Conservation (phyloP, 495 filamentous ascomycete species). For the Penicillium argentinense region DNA sequence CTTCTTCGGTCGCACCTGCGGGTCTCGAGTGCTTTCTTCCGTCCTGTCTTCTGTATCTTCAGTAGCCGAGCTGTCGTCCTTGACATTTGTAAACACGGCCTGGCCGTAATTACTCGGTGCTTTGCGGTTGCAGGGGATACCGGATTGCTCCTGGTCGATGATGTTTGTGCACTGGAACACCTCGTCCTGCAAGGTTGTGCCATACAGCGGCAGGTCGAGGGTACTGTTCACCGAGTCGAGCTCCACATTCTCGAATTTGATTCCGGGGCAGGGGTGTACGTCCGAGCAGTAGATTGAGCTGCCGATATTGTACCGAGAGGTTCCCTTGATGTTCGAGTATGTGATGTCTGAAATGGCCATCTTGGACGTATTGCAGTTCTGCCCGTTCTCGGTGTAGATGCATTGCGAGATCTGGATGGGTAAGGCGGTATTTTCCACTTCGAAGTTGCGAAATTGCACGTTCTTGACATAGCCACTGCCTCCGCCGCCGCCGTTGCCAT, state of each 20-base stretch:
- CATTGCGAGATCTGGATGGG: constrained; percentile 60
- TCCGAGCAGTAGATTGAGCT: constrained; percentile 54
- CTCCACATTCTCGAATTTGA: constrained; percentile 51
- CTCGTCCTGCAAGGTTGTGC: constrained; percentile 22
- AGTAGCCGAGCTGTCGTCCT: not conserved
- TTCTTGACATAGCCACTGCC: constrained; percentile 45
- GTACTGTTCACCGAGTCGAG: constrained; percentile 38
- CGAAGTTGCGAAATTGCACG: constrained; percentile 52
- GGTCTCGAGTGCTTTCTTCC: not conserved
- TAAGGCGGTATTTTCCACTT: constrained; percentile 47
- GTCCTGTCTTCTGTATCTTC: not conserved
- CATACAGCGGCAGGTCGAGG: constrained; percentile 20
- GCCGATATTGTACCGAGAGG: constrained; percentile 53
- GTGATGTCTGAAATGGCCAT: constrained; percentile 50
- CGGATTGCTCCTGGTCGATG: constrained; percentile 12
- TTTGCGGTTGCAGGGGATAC: constrained; percentile 24
- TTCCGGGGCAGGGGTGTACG: constrained; percentile 45
- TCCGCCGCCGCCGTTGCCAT: constrained; percentile 34
- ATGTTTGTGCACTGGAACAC: constrained; percentile 29
- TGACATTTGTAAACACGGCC: constrained; percentile 18
- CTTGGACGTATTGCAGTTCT: constrained; percentile 49
- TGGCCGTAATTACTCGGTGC: constrained; percentile 25
- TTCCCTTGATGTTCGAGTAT: constrained; percentile 59
- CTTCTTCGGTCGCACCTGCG: constrained; percentile 2
- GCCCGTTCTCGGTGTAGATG: constrained; percentile 48